Conservation (phyloP, 371 early-diverging fungal genomes). For the Amoeboradix gromovi region DNA sequence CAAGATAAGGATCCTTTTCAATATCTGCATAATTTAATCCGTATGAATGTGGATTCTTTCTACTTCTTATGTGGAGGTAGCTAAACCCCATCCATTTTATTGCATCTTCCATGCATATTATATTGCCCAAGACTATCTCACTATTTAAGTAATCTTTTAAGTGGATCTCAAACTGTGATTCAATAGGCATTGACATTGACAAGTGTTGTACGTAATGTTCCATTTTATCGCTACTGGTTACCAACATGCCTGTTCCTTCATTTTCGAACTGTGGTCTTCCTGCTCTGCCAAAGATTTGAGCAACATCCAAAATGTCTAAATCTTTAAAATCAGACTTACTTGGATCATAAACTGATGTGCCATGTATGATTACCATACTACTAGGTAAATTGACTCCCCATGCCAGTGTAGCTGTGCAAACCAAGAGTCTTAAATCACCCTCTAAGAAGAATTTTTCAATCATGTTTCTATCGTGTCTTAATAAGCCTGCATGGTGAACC, state of each 20-base stretch:
- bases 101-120: slow-evolving; percentile 6
- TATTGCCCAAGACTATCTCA: slow-evolving; percentile 10
- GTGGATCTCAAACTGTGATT: slow-evolving; percentile 10
- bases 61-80: slow-evolving; percentile 11
- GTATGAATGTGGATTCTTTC: slow-evolving; percentile 1
- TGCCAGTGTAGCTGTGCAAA: slow-evolving; percentile 16
- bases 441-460: slow-evolving; percentile 11
- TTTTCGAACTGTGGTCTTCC: slow-evolving; percentile 16
- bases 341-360: slow-evolving; percentile 11
- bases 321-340: slow-evolving; percentile 7
- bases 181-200: slow-evolving; percentile 9
- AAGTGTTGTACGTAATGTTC: slow-evolving; percentile 8
- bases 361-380: slow-evolving; percentile 13
- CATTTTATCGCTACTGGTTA: slow-evolving; percentile 9
- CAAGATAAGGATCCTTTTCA: background rate
- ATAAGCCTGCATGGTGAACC: slow-evolving; percentile 17
- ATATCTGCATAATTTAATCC: background rate
- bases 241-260: slow-evolving; percentile 10
- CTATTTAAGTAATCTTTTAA: slow-evolving; percentile 10
- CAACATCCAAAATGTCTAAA: slow-evolving; percentile 12
- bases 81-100: slow-evolving; percentile 12
- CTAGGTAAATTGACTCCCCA: slow-evolving; percentile 23
- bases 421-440: slow-evolving; percentile 6
- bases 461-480: slow-evolving; percentile 7
- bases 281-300: slow-evolving; percentile 18